These are phyloP conservation scores for Ogataea ramenticola DNA, from an alignment of 805 yeast species.

Conservation along the genomic window DNA sequence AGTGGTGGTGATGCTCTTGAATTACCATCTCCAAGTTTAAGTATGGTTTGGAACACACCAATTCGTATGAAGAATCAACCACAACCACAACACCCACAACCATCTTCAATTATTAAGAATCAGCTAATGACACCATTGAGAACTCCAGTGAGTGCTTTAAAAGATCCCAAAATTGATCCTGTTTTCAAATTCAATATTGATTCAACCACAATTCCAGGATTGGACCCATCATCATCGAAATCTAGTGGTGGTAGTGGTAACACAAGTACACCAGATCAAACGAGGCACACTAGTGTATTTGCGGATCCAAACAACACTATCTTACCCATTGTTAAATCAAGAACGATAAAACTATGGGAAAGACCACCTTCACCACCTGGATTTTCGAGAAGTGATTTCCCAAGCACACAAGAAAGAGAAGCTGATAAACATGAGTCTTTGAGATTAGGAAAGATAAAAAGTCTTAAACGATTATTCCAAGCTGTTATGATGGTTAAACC, in stretches of 20 bases:
- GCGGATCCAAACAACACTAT: background rate
- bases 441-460: constrained; percentile 27
- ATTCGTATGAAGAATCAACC: background rate
- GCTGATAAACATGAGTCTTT: constrained; percentile 26
- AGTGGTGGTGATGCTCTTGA: constrained; percentile 8
- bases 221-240: background rate
- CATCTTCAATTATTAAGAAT: no score
- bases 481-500: constrained; percentile 26
- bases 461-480: constrained; percentile 36
- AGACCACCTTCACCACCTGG: constrained; percentile 44
- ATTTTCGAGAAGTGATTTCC: constrained; percentile 52
- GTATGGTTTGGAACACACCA: constrained; percentile 6
- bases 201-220: constrained; percentile 2
- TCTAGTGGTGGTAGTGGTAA: no score
- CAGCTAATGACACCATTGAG: constrained; percentile 17
- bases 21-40: constrained; percentile 7
- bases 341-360: constrained; percentile 23
- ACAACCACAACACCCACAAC: no score
- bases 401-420: constrained; percentile 43
- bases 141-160: constrained; percentile 15
- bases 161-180: constrained; percentile 16
- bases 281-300: background rate
- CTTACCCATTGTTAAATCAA: constrained; percentile 8
- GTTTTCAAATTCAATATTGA: constrained; percentile 21
- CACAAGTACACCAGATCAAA: background rate